phyloP scores from a whole-genome alignment of 2,329 filamentous ascomycete genomes.

The Ambrosiella xylebori region DNA sequence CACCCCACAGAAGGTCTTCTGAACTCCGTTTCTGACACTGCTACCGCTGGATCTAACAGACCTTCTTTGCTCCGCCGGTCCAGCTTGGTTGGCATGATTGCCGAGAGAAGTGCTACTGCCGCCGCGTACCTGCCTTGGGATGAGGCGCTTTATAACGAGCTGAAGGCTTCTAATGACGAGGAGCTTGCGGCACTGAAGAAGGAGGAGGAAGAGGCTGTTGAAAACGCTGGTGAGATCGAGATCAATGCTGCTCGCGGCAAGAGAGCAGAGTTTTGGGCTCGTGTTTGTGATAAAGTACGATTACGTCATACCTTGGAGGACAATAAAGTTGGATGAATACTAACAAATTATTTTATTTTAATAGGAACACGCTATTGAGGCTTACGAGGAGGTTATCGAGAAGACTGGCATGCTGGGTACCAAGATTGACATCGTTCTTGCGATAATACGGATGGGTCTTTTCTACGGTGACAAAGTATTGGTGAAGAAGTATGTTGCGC shows the following conservation, averaged over 20 bases:
- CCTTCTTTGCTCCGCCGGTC: slow-evolving; percentile 45
- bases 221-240: slow-evolving; percentile 93
- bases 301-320: not conserved
- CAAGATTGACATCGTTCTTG: slow-evolving; percentile 92
- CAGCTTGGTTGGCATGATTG: slow-evolving; percentile 57
- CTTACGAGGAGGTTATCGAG: slow-evolving; percentile 84
- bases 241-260: slow-evolving; percentile 84
- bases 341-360: not conserved
- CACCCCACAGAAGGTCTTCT: slow-evolving; percentile 69
- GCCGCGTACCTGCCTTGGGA: slow-evolving; percentile 73
- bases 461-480: slow-evolving; percentile 90
- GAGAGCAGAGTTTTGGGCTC: slow-evolving; percentile 88
- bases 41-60: slow-evolving; percentile 29
- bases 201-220: slow-evolving; percentile 82
- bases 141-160: slow-evolving; percentile 63
- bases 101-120: slow-evolving; percentile 46
- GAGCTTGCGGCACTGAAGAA: slow-evolving; percentile 64
- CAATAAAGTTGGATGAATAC: not conserved
- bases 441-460: slow-evolving; percentile 85
- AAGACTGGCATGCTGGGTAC: slow-evolving; percentile 94
- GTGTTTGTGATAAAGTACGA: slow-evolving; percentile 82
- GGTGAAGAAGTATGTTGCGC: slow-evolving; percentile 86
- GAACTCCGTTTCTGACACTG: slow-evolving; percentile 45
- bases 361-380: slow-evolving; percentile 82
- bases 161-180: slow-evolving; percentile 60